Evolutionary conservation across 768 basidiomycete species (phyloP), one percentile per base, ranked within the genome.

Genomic region (Kwoniella dendrophila): DNA sequence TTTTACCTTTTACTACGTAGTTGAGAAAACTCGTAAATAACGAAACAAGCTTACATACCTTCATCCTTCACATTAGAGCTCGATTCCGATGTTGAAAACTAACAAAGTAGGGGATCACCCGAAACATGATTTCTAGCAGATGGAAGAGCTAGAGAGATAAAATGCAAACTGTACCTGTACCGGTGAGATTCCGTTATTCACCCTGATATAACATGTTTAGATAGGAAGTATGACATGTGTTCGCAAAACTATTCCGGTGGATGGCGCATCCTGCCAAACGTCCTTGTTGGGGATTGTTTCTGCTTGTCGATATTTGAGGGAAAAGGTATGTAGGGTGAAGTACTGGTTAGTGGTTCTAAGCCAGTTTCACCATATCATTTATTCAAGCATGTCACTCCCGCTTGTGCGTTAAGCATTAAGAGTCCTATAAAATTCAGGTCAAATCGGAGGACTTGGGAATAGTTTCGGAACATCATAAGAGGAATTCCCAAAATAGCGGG

Each of bases 401-500:
- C n/a, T n/a, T n/a, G n/a, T n/a, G n/a, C n/a, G n/a, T n/a, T n/a
- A n/a, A n/a, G n/a, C n/a, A n/a, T n/a, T n/a, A n/a, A n/a, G n/a
- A n/a, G n/a, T n/a, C n/a, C n/a, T n/a, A n/a, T n/a, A n/a, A n/a
- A n/a, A n/a, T 18, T 38, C 36, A 38, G 8, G 18, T 38, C 36
- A 38, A 18, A 38, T 38, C 36, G 36, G 36, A 43, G n/a, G n/a
- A n/a, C n/a, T n/a, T n/a, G n/a, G n/a, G n/a, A n/a, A n/a, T n/a
- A n/a, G n/a, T n/a, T n/a, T n/a, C n/a, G n/a, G n/a, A n/a, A n/a
- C n/a, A n/a, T n/a, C n/a, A 11, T 10, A 16, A 4, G 47, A 49
- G 30, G 47, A 27, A 30, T 26, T 6, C 18, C 32, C 49, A 51
- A 34, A 51, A 51, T 51, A 51, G 49, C 49, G 49, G 49, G 49